Base-by-base conservation (phyloP, 345 rosid genomes). In the Clausena lansium region DNA sequence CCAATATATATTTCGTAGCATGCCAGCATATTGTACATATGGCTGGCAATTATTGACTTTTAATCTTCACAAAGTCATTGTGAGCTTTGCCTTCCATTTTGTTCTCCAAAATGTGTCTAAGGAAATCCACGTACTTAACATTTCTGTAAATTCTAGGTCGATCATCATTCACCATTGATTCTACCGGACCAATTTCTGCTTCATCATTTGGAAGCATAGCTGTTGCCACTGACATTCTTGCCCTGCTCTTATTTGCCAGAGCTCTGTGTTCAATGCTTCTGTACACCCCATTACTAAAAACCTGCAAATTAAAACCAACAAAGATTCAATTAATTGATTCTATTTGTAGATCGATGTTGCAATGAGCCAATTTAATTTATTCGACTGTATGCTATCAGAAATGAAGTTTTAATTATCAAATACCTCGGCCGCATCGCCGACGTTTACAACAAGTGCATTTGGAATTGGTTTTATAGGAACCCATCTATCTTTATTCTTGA, bases 221-320 rank as follows among this genome's bases (percentile, higher is more conserved):
- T 61, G 82, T 52, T 17, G 85, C 80, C 9, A 72, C 55, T 2
- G 78, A 79, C 55, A 47, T 72, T 72, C 82, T 79, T 35, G 78
- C 54, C 54, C 20, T 80, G 32, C 28, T 39, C 47, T 45, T 74
- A 62, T 71, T 83, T 24, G 78, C 75, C 9, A 85, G 6, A n/a
- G 80, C 82, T 63, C 85, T 77, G 35, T 82, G 85, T 50, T 84
- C 87, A 50, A 75, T 75, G 80, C 87, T 80, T 75, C 75, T 71
- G 80, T 79, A 76, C 50, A 70, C 30, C 0, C 83, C 85, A 70
- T 79, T 79, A 77, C 87, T 81, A 79, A 79, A 71, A 11, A 13
- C 54, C 80, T 79, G 59, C 20, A 22, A 13, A 13, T 45, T 45
- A 45, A 36, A 69, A 35, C 17, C 22, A 32, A 68, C 25, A 35